These are phyloP conservation scores for Cryphonectria japonica DNA, from an alignment of 2,329 filamentous ascomycete species.

Conservation along the genomic window DNA sequence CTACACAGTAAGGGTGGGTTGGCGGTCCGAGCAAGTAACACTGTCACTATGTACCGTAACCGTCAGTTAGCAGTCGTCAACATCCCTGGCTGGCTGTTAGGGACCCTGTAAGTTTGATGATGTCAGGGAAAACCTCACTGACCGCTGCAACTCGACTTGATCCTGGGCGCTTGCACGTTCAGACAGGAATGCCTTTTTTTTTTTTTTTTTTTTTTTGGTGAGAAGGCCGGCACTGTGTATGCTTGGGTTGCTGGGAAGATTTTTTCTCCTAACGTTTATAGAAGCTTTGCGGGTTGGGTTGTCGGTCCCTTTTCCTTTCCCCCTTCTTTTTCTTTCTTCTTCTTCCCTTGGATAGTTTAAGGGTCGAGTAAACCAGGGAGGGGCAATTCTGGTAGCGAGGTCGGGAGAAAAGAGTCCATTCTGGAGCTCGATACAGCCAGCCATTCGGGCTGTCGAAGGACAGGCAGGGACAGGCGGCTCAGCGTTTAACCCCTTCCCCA, in stretches of 20 bases:
- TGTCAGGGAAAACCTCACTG: slow-evolving; percentile 3
- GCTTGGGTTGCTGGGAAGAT: too few species aligned
- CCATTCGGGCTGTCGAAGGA: background rate
- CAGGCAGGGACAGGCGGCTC: background rate
- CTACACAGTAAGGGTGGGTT: background rate
- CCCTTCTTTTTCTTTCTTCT: background rate
- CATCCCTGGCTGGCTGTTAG: background rate
- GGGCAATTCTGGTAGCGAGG: slow-evolving; percentile 15
- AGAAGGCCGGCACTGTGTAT: background rate
- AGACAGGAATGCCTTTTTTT: background rate
- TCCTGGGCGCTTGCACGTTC: slow-evolving; percentile 9
- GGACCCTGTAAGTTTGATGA: slow-evolving; percentile 4
- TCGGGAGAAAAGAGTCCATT: background rate
- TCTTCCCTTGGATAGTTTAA: background rate
- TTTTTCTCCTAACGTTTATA: background rate
- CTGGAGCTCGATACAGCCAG: slow-evolving; percentile 1
- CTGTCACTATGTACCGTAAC: background rate
- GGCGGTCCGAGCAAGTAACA: background rate
- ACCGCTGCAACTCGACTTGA: slow-evolving; percentile 10
- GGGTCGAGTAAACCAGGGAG: slow-evolving; percentile 9
- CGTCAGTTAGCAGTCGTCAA: background rate
- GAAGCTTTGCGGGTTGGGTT: too few species aligned
- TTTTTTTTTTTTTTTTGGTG: too few species aligned
- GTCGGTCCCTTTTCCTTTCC: background rate
- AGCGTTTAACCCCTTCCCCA: too few species aligned